A percentile compares a stretch with the other conserved stretches of the same genome.
phyloP scores from a whole-genome alignment of 768 basidiomycete species.

The Leccinellum albellum region DNA sequence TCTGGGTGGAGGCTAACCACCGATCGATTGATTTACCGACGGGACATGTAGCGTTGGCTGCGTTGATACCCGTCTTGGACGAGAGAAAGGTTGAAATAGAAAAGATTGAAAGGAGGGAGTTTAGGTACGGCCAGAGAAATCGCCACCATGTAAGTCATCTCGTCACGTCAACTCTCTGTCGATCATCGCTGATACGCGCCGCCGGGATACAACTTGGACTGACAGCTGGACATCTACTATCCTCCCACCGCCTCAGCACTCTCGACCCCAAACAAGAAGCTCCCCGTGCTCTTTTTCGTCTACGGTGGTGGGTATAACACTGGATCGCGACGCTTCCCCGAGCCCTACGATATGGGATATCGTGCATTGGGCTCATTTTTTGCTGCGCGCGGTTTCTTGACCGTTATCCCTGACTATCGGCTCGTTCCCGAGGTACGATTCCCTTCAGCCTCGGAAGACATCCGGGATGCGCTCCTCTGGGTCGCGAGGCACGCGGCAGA shows the following conservation, averaged over 20 bases:
- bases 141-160: slow-evolving; percentile 35
- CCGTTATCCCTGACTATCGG: slow-evolving; percentile 68
- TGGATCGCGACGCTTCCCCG: slow-evolving; percentile 45
- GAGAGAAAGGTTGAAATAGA: slow-evolving; percentile 44
- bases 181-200: neutral
- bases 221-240: slow-evolving; percentile 62
- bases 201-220: slow-evolving; percentile 18
- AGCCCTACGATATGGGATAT: slow-evolving; percentile 50
- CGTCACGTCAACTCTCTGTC: neutral
- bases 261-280: slow-evolving; percentile 23
- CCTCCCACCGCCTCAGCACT: slow-evolving; percentile 33
- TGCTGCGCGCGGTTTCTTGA: slow-evolving; percentile 54
- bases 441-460: slow-evolving; percentile 46
- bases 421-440: slow-evolving; percentile 54
- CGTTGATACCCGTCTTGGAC: slow-evolving; percentile 50
- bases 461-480: slow-evolving; percentile 60
- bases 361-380: slow-evolving; percentile 58
- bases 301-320: slow-evolving; percentile 64
- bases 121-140: slow-evolving; percentile 48
- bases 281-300: slow-evolving; percentile 57
- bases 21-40: neutral
- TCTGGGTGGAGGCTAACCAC: slow-evolving; percentile 1
- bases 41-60: slow-evolving; percentile 39
- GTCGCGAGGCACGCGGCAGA: slow-evolving; percentile 34
- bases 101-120: slow-evolving; percentile 47